Evolutionary conservation across 345 rosid species (phyloP).

Genomic region (Hirschfeldia incana): DNA sequence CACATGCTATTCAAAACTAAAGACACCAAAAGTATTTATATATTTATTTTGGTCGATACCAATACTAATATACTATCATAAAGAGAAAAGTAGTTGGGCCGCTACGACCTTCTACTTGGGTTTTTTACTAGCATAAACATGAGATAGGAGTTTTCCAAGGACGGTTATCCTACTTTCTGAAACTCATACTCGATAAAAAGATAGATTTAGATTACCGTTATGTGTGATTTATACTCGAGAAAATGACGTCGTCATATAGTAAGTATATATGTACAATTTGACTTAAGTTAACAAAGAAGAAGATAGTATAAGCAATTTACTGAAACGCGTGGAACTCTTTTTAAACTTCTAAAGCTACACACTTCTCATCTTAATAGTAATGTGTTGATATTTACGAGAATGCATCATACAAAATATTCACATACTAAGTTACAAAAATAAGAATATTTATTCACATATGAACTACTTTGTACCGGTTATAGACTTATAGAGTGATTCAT

Average conservation of each 20-base stretch:
- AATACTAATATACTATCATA: not conserved
- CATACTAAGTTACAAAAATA: too few relatives aligned
- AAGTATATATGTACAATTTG: not conserved
- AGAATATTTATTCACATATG: not conserved
- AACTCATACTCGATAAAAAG: not conserved
- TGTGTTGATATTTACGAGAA: too few relatives aligned
- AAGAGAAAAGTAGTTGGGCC: slow-evolving; percentile 2
- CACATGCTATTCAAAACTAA: slow-evolving; percentile 31
- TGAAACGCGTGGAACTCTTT: not conserved
- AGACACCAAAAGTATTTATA: slow-evolving; percentile 19
- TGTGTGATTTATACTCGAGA: not conserved
- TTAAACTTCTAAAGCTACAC: not conserved
- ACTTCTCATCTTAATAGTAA: too few relatives aligned
- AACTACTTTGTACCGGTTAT: not conserved
- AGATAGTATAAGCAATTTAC: not conserved
- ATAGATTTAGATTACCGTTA: not conserved
- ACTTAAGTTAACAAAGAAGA: not conserved
- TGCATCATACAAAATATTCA: too few relatives aligned
- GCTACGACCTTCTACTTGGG: slow-evolving; percentile 16
- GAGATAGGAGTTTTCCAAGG: not conserved
- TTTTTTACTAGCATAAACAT: not conserved
- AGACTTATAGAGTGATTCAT: not conserved
- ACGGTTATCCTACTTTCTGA: not conserved
- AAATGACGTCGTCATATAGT: not conserved
- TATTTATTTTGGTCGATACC: not conserved